Conservation (phyloP, 179 eudicot species). For the Vitellaria paradoxa region DNA sequence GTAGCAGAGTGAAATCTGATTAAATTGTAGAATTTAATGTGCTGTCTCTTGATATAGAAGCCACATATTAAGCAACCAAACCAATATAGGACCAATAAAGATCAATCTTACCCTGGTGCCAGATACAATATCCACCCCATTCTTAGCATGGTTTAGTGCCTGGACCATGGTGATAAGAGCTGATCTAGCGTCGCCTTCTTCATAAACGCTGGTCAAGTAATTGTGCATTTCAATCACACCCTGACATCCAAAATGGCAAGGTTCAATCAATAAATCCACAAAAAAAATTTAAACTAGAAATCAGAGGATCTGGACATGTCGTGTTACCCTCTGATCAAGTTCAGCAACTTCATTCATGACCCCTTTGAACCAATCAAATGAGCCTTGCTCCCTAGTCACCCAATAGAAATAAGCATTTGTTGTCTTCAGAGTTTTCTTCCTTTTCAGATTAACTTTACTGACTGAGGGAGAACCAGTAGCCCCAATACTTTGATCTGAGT, state of each 20-base stretch:
- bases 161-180: slow-evolving; percentile 96
- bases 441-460: slow-evolving; percentile 37
- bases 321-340: slow-evolving; percentile 78
- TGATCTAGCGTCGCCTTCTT: slow-evolving; percentile 99
- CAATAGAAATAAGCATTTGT: slow-evolving; percentile 97
- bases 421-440: slow-evolving; percentile 70
- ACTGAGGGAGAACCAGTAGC: slow-evolving; percentile 25
- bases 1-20: no score
- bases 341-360: slow-evolving; percentile 98
- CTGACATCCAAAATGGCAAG: slow-evolving; percentile 31
- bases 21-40: background rate
- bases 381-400: slow-evolving; percentile 95
- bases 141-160: slow-evolving; percentile 98
- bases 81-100: background rate
- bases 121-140: slow-evolving; percentile 87
- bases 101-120: slow-evolving; percentile 75
- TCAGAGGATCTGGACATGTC: background rate
- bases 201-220: slow-evolving; percentile 92
- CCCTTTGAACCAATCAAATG: slow-evolving; percentile 99
- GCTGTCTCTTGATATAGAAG: background rate
- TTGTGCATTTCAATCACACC: slow-evolving; percentile 99
- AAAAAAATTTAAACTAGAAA: background rate
- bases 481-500: slow-evolving; percentile 35
- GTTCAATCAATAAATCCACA: background rate
- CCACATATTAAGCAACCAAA: background rate